phyloP scores from a whole-genome alignment of 1,284 basidiomycete genomes.

The Trametes polyzona region DNA sequence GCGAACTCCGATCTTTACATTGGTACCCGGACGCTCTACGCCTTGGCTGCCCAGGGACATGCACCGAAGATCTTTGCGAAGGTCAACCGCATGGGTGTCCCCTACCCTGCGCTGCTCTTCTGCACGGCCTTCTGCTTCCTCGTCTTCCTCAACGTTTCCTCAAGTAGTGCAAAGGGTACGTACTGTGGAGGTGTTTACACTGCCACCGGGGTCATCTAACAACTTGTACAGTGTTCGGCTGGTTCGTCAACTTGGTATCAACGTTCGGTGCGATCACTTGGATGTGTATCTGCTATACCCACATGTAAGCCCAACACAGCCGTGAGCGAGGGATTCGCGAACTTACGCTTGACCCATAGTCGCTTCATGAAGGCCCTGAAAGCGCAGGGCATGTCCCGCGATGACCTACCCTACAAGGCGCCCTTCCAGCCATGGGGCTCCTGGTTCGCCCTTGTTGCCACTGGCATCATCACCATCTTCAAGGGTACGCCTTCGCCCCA shows the following conservation, averaged over 20 bases:
- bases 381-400: slow-evolving; percentile 65
- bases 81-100: slow-evolving; percentile 46
- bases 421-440: slow-evolving; percentile 67
- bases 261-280: slow-evolving; percentile 72
- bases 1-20: slow-evolving; percentile 73
- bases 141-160: slow-evolving; percentile 64
- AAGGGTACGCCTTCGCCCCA: slow-evolving; percentile 41
- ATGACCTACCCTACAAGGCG: slow-evolving; percentile 70
- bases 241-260: slow-evolving; percentile 69
- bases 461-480: slow-evolving; percentile 67
- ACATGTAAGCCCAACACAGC: slow-evolving; percentile 53
- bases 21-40: slow-evolving; percentile 66
- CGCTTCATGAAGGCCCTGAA: slow-evolving; percentile 73
- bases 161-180: slow-evolving; percentile 55
- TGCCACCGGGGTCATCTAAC: slow-evolving; percentile 6
- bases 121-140: slow-evolving; percentile 60
- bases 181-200: too few relatives aligned
- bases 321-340: too few relatives aligned
- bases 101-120: slow-evolving; percentile 46
- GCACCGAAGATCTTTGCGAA: slow-evolving; percentile 64
- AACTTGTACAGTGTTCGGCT: slow-evolving; percentile 57
- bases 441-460: slow-evolving; percentile 63
- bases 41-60: slow-evolving; percentile 68
- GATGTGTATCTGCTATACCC: slow-evolving; percentile 72
- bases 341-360: slow-evolving; percentile 32